Evolutionary conservation across 148 eudicot genomes (phyloP).

Genomic region (Rhododendron ovatum): DNA sequence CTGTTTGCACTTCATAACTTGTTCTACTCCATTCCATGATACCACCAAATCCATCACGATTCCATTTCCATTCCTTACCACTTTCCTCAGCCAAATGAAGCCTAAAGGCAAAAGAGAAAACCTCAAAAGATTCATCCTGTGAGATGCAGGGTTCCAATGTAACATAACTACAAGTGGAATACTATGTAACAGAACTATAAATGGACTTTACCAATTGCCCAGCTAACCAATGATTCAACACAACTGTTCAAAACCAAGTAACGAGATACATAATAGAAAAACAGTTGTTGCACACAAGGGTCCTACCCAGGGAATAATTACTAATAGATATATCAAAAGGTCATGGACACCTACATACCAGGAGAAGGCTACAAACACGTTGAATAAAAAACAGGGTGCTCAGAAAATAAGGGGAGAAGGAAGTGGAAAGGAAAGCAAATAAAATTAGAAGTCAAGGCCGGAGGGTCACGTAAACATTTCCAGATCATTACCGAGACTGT

Average conservation of each 20-base stretch:
- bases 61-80: background rate
- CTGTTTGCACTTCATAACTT: background rate
- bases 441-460: background rate
- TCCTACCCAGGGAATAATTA: background rate
- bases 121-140: background rate
- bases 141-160: background rate
- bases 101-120: background rate
- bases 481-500: constrained; percentile 35
- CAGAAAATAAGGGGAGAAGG: background rate
- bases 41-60: background rate
- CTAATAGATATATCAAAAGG: background rate
- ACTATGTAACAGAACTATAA: background rate
- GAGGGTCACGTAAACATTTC: background rate
- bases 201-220: background rate
- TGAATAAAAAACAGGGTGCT: background rate
- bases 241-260: background rate
- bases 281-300: background rate
- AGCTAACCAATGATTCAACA: background rate
- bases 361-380: constrained; percentile 4
- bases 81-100: background rate
- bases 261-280: background rate
- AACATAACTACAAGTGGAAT: background rate
- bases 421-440: background rate
- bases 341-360: background rate
- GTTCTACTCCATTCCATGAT: background rate